phyloP scores from a whole-genome alignment of 257 asterid species.

The Osmanthus fragrans region DNA sequence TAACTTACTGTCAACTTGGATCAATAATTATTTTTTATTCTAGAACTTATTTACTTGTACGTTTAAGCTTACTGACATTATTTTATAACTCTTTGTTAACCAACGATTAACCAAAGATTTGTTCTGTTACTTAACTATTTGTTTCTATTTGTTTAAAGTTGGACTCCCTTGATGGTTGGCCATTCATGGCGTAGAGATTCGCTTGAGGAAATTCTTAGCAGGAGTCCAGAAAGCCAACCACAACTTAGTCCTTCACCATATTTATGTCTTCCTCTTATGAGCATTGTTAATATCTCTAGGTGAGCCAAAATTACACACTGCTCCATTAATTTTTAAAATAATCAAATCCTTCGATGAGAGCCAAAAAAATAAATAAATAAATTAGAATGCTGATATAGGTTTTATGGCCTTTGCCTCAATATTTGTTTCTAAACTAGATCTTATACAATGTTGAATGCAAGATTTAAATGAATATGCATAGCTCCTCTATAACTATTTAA shows the following conservation, averaged over 20 bases:
- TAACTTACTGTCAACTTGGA: background rate
- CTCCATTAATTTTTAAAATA: background rate
- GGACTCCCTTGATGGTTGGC: slow-evolving; percentile 88
- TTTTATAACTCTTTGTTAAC: background rate
- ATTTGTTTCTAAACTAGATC: background rate
- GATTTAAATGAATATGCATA: background rate
- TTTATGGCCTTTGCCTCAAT: background rate
- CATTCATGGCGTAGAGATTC: slow-evolving; percentile 84
- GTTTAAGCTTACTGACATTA: background rate
- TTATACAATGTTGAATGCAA: background rate
- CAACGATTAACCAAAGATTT: background rate
- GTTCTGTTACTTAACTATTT: slow-evolving; percentile 9
- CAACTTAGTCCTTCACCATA: slow-evolving; percentile 60
- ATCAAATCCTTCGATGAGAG: background rate
- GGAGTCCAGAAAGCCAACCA: slow-evolving; percentile 47
- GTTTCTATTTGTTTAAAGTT: slow-evolving; percentile 40
- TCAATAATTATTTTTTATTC: background rate
- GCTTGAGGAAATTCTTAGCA: slow-evolving; percentile 62
- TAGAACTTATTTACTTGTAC: background rate
- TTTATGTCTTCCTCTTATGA: slow-evolving; percentile 81
- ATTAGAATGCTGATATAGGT: background rate
- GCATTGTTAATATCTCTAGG: slow-evolving; percentile 80
- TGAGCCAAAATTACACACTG: slow-evolving; percentile 25
- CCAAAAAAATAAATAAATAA: background rate
- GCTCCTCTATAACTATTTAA: background rate